Conservation (phyloP, 129 eudicot species). For the Arctium minus region DNA sequence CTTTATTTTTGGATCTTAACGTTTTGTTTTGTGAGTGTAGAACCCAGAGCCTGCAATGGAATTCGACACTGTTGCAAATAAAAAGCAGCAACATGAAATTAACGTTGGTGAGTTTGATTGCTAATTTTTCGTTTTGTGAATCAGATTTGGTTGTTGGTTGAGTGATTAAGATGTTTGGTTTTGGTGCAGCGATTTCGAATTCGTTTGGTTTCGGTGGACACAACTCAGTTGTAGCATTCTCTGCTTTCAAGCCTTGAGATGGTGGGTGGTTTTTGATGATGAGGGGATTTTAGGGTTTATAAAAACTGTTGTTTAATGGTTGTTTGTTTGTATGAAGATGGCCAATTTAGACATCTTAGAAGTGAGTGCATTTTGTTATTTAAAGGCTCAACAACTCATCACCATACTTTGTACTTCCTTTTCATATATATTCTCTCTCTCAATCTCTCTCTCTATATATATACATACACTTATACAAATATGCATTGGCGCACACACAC, state of each 20-base stretch:
- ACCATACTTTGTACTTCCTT: neutral
- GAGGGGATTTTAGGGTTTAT: constrained; percentile 14
- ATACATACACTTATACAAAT: too few relatives aligned
- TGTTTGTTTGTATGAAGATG: constrained; percentile 4
- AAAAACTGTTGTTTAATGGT: constrained; percentile 23
- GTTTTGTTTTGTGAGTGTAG: constrained; percentile 35
- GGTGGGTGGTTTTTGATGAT: neutral
- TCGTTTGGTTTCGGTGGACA: constrained; percentile 96
- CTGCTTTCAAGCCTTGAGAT: constrained; percentile 82
- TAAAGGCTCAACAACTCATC: constrained; percentile 18
- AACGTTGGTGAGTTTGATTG: constrained; percentile 75
- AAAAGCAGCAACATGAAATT: constrained; percentile 90
- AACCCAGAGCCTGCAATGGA: constrained; percentile 95
- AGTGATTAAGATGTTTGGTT: neutral
- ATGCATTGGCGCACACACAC: too few relatives aligned
- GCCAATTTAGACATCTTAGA: constrained; percentile 32
- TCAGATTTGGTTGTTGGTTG: constrained; percentile 1
- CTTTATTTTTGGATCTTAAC: neutral
- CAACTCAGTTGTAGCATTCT: constrained; percentile 91
- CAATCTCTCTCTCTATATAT: neutral
- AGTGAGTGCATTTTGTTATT: constrained; percentile 31
- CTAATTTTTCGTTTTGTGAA: neutral
- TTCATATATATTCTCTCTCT: neutral
- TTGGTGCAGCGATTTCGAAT: constrained; percentile 79
- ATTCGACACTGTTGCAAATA: constrained; percentile 84